Evolutionary conservation across 495 filamentous ascomycete species (phyloP).

Genomic region (Trichoderma orchidacearum): DNA sequence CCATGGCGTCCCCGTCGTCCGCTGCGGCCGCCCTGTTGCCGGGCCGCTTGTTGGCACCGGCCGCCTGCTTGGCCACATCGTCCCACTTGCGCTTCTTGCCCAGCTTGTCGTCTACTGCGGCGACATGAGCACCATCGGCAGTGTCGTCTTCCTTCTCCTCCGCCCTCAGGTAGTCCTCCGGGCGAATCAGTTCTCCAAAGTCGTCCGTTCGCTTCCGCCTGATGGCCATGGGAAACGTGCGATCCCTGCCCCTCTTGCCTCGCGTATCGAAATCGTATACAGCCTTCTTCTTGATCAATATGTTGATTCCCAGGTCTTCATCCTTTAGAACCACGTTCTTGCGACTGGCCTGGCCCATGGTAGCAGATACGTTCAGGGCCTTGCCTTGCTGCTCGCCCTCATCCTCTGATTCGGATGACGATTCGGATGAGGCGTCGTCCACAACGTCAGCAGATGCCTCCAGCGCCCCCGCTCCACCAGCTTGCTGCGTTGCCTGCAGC

Average conservation of each 20-base stretch:
- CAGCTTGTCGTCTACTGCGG: slow-evolving; percentile 44
- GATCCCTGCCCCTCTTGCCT: slow-evolving; percentile 85
- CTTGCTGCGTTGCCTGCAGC: slow-evolving; percentile 60
- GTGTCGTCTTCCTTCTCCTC: slow-evolving; percentile 78
- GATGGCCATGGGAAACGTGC: slow-evolving; percentile 80
- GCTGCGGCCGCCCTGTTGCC: slow-evolving; percentile 21
- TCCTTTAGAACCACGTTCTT: slow-evolving; percentile 72
- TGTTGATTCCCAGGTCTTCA: slow-evolving; percentile 78
- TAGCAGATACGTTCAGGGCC: slow-evolving; percentile 74
- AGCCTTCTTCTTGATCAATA: slow-evolving; percentile 75
- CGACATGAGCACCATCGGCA: slow-evolving; percentile 27
- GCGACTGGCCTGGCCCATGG: slow-evolving; percentile 63
- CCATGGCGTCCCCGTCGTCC: slow-evolving; percentile 25
- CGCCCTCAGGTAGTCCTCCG: slow-evolving; percentile 86
- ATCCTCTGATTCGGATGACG: slow-evolving; percentile 73
- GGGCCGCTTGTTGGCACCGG: slow-evolving; percentile 22
- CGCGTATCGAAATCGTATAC: slow-evolving; percentile 86
- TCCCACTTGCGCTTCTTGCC: slow-evolving; percentile 94
- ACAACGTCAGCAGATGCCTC: slow-evolving; percentile 64
- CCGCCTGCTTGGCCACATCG: slow-evolving; percentile 39
- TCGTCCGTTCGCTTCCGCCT: slow-evolving; percentile 73
- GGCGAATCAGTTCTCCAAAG: slow-evolving; percentile 83
- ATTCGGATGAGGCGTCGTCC: slow-evolving; percentile 69
- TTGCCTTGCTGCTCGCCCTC: slow-evolving; percentile 85
- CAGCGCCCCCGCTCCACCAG: slow-evolving; percentile 46